These are phyloP conservation scores for Monilinia fructicola DNA, from an alignment of 2,329 filamentous ascomycete species.

Conservation along the genomic window DNA sequence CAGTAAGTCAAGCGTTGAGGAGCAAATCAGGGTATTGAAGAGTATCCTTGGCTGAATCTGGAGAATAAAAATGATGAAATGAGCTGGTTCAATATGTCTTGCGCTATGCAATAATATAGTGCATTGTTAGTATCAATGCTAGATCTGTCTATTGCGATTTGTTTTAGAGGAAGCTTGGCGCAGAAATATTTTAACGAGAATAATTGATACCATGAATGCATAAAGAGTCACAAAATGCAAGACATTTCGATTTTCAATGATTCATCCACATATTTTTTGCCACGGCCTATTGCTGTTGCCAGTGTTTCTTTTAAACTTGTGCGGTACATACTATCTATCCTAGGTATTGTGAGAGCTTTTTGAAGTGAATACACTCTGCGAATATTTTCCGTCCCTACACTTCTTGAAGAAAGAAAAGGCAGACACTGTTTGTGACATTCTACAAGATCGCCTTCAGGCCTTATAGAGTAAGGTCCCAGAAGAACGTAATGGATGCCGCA, in stretches of 20 bases:
- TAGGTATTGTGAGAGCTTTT: neutral
- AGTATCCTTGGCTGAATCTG: constrained; percentile 31
- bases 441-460: neutral
- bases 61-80: neutral
- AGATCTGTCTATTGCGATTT: neutral
- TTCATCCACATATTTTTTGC: neutral
- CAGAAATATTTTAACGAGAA: neutral
- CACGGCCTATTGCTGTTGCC: neutral
- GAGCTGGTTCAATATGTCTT: neutral
- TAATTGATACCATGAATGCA: constrained; percentile 15
- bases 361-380: neutral
- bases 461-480: neutral
- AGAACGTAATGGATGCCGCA: neutral
- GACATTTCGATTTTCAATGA: neutral
- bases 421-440: neutral
- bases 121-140: constrained; percentile 7
- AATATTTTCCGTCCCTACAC: neutral
- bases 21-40: constrained; percentile 59
- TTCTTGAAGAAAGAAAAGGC: neutral
- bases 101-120: neutral
- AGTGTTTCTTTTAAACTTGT: neutral
- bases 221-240: neutral
- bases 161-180: neutral
- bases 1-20: constrained; percentile 64
- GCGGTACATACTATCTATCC: neutral